These are phyloP conservation scores for Populus alba DNA, from an alignment of 345 rosid genomes.

Conservation along the genomic window DNA sequence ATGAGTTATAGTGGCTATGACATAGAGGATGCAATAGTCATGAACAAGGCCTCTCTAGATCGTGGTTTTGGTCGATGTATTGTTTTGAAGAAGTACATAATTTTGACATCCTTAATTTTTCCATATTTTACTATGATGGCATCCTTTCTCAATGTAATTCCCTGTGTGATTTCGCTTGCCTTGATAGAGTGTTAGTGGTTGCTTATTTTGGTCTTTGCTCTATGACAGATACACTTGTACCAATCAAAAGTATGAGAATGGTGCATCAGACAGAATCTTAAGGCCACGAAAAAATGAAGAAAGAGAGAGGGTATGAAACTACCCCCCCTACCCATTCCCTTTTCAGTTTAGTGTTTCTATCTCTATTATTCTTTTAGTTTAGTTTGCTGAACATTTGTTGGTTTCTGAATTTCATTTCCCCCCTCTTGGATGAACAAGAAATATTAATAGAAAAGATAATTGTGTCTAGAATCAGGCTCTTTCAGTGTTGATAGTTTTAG, in stretches of 20 bases:
- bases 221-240: conserved; percentile 48
- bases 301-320: conserved; percentile 59
- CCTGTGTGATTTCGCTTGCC: not conserved
- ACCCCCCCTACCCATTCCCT: not conserved
- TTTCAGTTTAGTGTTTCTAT: not conserved
- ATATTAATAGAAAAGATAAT: not conserved
- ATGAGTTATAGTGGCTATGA: conserved; percentile 96
- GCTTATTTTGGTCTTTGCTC: conserved; percentile 8
- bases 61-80: conserved; percentile 99
- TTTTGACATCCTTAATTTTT: conserved; percentile 1
- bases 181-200: not conserved
- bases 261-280: conserved; percentile 55
- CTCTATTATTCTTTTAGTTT: not conserved
- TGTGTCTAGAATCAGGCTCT: not conserved
- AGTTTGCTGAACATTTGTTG: not conserved
- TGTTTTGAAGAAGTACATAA: conserved; percentile 74
- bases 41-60: conserved; percentile 93
- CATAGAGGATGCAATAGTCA: conserved; percentile 96
- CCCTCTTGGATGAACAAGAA: not conserved
- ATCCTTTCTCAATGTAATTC: not conserved
- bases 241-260: conserved; percentile 46
- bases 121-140: not conserved
- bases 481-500: not conserved
- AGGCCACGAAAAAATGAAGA: conserved; percentile 72
- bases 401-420: not conserved